A percentile compares a stretch with the other conserved stretches of the same genome.
phyloP scores from a whole-genome alignment of 2,329 filamentous ascomycete species.

The Balansia obtecta region DNA sequence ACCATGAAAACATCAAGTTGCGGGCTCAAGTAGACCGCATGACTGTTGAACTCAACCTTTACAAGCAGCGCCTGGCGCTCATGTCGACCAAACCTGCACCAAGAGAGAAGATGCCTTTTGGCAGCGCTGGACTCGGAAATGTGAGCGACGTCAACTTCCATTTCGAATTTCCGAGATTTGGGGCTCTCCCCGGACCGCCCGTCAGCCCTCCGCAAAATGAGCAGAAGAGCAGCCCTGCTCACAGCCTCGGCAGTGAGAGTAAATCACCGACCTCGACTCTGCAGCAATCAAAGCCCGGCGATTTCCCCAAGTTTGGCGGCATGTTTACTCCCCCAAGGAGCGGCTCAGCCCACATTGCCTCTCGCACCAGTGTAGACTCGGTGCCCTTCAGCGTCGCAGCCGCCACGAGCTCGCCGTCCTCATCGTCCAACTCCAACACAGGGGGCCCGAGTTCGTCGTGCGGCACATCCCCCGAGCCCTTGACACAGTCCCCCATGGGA shows the following conservation, averaged over 20 bases:
- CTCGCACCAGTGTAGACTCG: conserved; percentile 39
- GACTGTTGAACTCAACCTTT: conserved; percentile 74
- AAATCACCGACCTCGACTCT: conserved; percentile 12
- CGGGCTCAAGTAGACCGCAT: conserved; percentile 82
- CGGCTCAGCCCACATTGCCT: conserved; percentile 32
- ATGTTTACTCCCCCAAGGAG: conserved; percentile 46
- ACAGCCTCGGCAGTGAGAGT: conserved; percentile 16
- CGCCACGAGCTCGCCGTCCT: conserved; percentile 52
- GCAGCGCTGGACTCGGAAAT: conserved; percentile 40
- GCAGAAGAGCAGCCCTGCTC: conserved; percentile 15
- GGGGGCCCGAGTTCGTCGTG: conserved; percentile 52
- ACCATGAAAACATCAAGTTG: conserved; percentile 73
- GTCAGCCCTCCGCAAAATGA: conserved; percentile 6
- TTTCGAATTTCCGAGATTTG: conserved; percentile 94
- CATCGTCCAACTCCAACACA: conserved; percentile 45
- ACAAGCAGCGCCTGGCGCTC: conserved; percentile 72
- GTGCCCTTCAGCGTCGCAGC: conserved; percentile 31
- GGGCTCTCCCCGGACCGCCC: conserved; percentile 47
- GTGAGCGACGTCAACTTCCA: conserved; percentile 71
- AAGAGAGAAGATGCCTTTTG: conserved; percentile 30
- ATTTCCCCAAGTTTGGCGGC: conserved; percentile 41
- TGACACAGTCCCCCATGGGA: conserved; percentile 56
- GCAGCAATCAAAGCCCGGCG: conserved; percentile 17
- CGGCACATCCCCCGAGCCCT: conserved; percentile 67
- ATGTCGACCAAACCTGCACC: conserved; percentile 25